Evolutionary conservation across 2,329 filamentous ascomycete genomes (phyloP), one percentile per base, ranked within the genome.

Genomic region (Stachybotrys elegans): DNA sequence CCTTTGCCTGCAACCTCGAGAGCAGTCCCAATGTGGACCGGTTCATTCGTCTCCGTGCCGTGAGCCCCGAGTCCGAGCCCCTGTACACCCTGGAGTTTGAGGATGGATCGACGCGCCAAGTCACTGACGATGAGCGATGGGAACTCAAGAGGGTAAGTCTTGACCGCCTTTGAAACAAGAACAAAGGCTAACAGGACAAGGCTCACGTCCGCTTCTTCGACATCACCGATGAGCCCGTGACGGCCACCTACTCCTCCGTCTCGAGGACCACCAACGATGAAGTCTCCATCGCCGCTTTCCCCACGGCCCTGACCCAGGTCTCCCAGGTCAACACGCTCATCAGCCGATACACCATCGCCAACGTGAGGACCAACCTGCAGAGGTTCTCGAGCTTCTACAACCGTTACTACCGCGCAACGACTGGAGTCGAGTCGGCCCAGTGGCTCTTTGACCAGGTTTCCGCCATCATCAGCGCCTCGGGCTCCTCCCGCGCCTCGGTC

Each of bases 61-160:
- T 22, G n/a, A 16, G 21, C 22, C 23, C 9, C 8, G 37, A 16
- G 9, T n/a, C 4, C 4, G 48, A 56, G 40, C 44, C 41, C 3
- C 40, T 51, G 49, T 91, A 77, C 61, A 74, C 92, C 36, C 83
- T 96, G 47, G 89, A 96, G 70, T 72, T 93, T 22, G 75, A 76
- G 17, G 87, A 87, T 7, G 87, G 84, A 40, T 78, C 90, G 57
- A 88, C 84, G 23, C 73, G 76, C 70, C 90, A 86, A 81, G 66
- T 70, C 43, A 69, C 66, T 0, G 65, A 69, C n/a, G 62, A 66
- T 17, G 63, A 71, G 44, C 69, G 69, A 47, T 67, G 62, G 45
- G 56, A 60, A 13, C 69, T 95, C 48, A 83, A 83, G 58, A 75
- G 88, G 54, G 88, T 91, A 74, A 44, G 78, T 66, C 9, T 9